Base-by-base conservation (phyloP, 495 filamentous ascomycete genomes). In the Aspergillus nanangensis region DNA sequence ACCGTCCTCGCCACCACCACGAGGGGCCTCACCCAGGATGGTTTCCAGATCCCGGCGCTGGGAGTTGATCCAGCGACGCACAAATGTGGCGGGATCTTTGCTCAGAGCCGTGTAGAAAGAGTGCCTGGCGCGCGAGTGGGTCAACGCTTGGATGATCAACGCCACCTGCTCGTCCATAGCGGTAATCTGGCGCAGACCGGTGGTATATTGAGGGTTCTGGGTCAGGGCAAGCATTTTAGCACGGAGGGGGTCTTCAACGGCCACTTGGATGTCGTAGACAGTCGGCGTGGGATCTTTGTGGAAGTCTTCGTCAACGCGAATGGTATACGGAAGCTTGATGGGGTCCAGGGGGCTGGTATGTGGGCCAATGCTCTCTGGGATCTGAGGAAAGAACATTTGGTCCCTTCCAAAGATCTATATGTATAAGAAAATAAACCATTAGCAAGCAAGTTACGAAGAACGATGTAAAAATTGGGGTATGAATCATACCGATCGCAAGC, bases 11-110 rank as follows among this genome's bases (percentile, higher is more conserved):
- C 80, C 83, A 36, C 79, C 84, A 7, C 83, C 82, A 20, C 83
- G 72, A 33, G 74, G 75, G 3, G 79, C 80, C 65, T 96, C 94
- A 25, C 93, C 93, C 37, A 92, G 66, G 33, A 97, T 82, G 8
- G 91, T 81, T 61, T 96, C 92, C 41, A 97, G 71, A 66, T 98
- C 93, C 38, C 93, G 69, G 58, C 85, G 86, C 73, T 98, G 93
- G 5, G 81, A 87, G 55, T 81, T 85, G 45, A 94, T 72, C 93
- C 92, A 98, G 52, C 81, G 76, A 41, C 77, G 78, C 24, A 95
- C 72, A 54, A 97, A 96, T 2, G 69, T 77, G 4, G 82, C 88
- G 0, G 93, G 93, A 53, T 97, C 91, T 47, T 81, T 76, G 45
- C 79, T 78, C 56, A 96, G 72, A 2, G 78, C 73, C 2, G 79